Percentiles rank a stretch among this genome's conserved stretches.
phyloP scores from a whole-genome alignment of 495 filamentous ascomycete species.

The Cercophora newfieldiana region DNA sequence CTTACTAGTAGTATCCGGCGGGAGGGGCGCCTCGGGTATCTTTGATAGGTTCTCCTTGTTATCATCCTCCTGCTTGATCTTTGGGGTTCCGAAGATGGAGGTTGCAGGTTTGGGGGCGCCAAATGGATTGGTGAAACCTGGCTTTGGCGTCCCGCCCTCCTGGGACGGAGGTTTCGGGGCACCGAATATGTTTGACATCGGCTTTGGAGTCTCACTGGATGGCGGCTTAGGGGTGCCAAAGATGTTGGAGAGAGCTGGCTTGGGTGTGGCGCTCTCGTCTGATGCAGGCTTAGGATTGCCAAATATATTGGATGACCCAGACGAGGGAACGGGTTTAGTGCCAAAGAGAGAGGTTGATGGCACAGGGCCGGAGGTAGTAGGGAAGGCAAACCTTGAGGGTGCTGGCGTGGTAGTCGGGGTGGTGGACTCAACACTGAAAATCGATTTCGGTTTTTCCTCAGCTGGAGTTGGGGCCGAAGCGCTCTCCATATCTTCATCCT shows the following conservation, averaged over 20 bases:
- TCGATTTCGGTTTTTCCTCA: conserved; percentile 36
- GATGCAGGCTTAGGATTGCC: conserved; percentile 21
- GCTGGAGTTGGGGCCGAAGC: conserved; percentile 34
- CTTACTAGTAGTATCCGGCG: conserved; percentile 76
- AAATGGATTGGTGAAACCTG: background rate
- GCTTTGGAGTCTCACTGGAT: conserved; percentile 8
- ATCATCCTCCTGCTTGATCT: conserved; percentile 40
- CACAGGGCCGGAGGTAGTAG: conserved; percentile 11
- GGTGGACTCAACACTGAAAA: conserved; percentile 48
- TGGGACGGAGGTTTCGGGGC: background rate
- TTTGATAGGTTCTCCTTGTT: conserved; percentile 35
- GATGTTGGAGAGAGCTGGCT: background rate
- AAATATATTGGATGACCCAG: conserved; percentile 23
- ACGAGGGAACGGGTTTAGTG: conserved; percentile 15
- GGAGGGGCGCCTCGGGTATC: conserved; percentile 60
- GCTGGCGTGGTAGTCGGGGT: conserved; percentile 58
- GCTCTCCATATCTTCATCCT: conserved; percentile 62
- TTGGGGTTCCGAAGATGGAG: conserved; percentile 26
- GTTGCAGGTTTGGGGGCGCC: background rate
- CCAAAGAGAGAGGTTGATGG: conserved; percentile 29
- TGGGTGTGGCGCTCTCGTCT: conserved; percentile 3
- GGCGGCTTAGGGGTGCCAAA: background rate
- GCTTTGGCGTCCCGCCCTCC: conserved; percentile 22
- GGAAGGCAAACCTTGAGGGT: conserved; percentile 45
- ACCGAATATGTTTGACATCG: background rate